Evolutionary conservation across 202 grass and related monocot genomes (phyloP), one percentile per base, ranked within the genome.

Genomic region (Alloteropsis angusta): DNA sequence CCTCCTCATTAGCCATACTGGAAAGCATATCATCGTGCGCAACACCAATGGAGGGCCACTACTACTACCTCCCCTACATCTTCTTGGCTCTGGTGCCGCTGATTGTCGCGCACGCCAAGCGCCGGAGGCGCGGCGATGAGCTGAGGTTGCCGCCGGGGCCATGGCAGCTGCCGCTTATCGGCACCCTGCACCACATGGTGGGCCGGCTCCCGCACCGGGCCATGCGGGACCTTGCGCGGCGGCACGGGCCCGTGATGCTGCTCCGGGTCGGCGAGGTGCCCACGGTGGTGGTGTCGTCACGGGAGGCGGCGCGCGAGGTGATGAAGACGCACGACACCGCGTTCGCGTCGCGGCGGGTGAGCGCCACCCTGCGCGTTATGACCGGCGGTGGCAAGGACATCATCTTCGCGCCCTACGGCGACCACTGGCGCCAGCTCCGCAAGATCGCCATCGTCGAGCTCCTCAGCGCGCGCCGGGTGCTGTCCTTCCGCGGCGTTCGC

Each of bases 181-280:
- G 71, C 36, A 41, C 12, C 36, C 21, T 26, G 19, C 71, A 58
- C 50, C 71, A 58, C 71, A n/a, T 74, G 0, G 3, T 38, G 19
- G 6, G 14, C 21, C 35, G 10, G 21, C 7, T 14, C 5, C 22
- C 17, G 19, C 26, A 25, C 35, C 36, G 52, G 5, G 22, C 36
- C 18, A 9, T 74, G 52, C 1, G 15, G 1, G 3, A 0, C 14
- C 67, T 80, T 16, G 42, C 66, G 53, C 25, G 30, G 35, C 80
- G 57, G 72, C 58, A 85, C 63, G 76, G 76, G 7, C 86, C 75
- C 3, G 19, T 88, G 4, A 88, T 88, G 34, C 2, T 35, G 34
- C 34, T 35, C 34, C 34, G 34, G 34, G 3, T 35, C 3, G 34
- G 34, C 34, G 86, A 88, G 77, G 50, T 74, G 19, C 74, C 80